Conservation (phyloP, 2,329 filamentous ascomycete genomes). For the Penicillium sclerotiorum region DNA sequence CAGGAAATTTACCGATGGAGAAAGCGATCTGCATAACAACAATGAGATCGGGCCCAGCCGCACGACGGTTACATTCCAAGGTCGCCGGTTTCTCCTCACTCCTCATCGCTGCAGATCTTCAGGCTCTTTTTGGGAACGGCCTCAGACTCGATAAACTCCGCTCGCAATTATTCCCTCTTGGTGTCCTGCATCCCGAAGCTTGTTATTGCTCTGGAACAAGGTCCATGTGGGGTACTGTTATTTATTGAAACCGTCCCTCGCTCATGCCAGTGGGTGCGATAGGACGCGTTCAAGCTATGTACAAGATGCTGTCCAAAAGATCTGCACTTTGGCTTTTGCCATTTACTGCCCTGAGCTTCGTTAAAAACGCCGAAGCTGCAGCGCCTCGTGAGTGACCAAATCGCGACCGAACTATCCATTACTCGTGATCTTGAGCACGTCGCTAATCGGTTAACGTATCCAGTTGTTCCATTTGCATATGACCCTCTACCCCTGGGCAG, state of each 20-base stretch:
- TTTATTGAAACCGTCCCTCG: no score
- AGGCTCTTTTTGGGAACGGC: background rate
- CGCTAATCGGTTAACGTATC: background rate
- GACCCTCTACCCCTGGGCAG: constrained; percentile 49
- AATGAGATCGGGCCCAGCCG: constrained; percentile 5
- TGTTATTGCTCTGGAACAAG: no score
- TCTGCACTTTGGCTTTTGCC: constrained; percentile 1
- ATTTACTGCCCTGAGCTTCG: background rate
- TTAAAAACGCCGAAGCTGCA: background rate
- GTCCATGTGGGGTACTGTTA: no score
- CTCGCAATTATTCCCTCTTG: background rate
- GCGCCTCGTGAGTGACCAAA: background rate
- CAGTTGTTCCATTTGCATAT: constrained; percentile 15
- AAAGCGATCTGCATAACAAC: background rate
- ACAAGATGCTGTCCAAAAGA: background rate
- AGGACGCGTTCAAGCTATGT: no score
- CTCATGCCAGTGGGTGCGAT: no score
- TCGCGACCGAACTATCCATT: background rate
- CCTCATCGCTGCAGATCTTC: background rate
- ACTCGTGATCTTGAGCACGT: background rate
- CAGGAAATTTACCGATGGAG: constrained; percentile 10
- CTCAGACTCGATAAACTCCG: background rate
- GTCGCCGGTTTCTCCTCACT: constrained; percentile 20
- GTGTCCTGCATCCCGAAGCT: no score
- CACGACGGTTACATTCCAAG: constrained; percentile 16